Evolutionary conservation across 768 basidiomycete genomes (phyloP).

Genomic region (Suillus plorans): DNA sequence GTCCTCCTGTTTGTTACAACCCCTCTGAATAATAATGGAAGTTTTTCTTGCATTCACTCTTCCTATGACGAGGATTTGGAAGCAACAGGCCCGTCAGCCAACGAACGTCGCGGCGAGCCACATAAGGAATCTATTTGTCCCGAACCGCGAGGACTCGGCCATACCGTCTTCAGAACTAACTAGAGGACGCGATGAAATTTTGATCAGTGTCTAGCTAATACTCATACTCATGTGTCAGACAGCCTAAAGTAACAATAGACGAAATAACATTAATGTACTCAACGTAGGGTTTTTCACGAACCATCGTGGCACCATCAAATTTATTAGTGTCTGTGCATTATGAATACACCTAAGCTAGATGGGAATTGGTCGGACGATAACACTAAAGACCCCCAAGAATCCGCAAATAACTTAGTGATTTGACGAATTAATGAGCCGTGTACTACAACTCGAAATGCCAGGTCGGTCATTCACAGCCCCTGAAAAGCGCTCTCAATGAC

Average conservation of each 20-base stretch:
- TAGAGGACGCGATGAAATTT: not conserved
- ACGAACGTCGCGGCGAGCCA: not conserved
- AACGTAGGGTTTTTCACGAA: too few species aligned
- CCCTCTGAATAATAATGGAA: not conserved
- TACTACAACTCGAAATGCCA: not conserved
- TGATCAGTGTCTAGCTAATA: not conserved
- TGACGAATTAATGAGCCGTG: not conserved
- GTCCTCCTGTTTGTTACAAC: not conserved
- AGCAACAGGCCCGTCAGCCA: not conserved
- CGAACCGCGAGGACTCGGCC: not conserved
- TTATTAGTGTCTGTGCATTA: not conserved
- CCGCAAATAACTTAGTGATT: not conserved
- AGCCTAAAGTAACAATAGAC: not conserved
- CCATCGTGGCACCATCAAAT: not conserved
- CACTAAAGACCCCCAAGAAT: not conserved
- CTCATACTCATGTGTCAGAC: not conserved
- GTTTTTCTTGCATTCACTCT: not conserved
- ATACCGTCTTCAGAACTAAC: not conserved
- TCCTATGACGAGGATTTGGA: not conserved
- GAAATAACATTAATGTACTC: not conserved
- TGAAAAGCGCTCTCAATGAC: conserved; percentile 62
- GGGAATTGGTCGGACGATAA: not conserved
- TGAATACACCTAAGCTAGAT: not conserved
- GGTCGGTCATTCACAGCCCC: conserved; percentile 29
- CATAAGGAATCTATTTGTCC: not conserved